Evolutionary conservation across 2,329 filamentous ascomycete genomes (phyloP).

Genomic region (Sporothrix curviconia): DNA sequence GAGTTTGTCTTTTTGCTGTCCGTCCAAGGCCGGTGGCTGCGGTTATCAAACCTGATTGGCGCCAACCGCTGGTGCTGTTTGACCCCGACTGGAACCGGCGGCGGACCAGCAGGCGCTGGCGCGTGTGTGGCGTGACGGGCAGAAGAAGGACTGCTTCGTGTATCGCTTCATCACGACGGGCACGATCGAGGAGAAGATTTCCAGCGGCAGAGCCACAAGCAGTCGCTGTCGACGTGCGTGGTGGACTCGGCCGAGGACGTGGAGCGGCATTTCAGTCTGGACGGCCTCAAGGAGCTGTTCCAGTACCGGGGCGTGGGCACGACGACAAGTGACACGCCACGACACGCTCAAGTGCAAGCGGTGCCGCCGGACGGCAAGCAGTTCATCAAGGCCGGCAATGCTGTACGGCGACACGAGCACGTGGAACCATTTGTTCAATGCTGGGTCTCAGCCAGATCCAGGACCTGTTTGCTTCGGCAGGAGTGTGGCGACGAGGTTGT

Average conservation of each 20-base stretch:
- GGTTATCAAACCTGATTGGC: slow-evolving; percentile 92
- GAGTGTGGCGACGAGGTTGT: slow-evolving; percentile 74
- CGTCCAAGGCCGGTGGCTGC: slow-evolving; percentile 92
- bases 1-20: slow-evolving; percentile 96
- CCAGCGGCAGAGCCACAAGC: slow-evolving; percentile 94
- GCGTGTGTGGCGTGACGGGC: slow-evolving; percentile 96
- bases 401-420: slow-evolving; percentile 96
- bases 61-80: slow-evolving; percentile 89
- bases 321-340: slow-evolving; percentile 88
- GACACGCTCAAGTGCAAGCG: slow-evolving; percentile 98
- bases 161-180: slow-evolving; percentile 99
- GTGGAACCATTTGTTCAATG: slow-evolving; percentile 97
- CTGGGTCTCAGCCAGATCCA: slow-evolving; percentile 73
- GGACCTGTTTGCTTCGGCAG: slow-evolving; percentile 78
- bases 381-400: slow-evolving; percentile 88
- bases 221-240: slow-evolving; percentile 90
- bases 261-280: slow-evolving; percentile 89
- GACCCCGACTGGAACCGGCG: slow-evolving; percentile 96
- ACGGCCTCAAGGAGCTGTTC: slow-evolving; percentile 87
- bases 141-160: slow-evolving; percentile 99
- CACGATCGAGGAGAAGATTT: slow-evolving; percentile 99
- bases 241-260: slow-evolving; percentile 96
- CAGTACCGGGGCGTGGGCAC: slow-evolving; percentile 65
- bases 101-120: slow-evolving; percentile 95
- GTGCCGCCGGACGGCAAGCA: slow-evolving; percentile 84